Base-by-base conservation (phyloP, 2,329 filamentous ascomycete species). In the Penicillium hordei region DNA sequence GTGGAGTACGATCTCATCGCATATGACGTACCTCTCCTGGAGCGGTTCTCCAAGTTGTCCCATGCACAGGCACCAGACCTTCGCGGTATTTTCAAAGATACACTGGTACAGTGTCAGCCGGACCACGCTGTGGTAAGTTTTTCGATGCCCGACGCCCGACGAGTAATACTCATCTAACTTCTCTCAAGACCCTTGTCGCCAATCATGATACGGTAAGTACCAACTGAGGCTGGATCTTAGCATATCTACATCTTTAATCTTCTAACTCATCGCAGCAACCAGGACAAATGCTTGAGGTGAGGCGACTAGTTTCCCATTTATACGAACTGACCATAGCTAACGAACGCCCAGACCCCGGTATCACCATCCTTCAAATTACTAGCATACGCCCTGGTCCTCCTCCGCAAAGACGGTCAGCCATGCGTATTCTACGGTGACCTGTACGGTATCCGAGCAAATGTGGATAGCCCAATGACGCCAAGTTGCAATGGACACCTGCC, bases 351-450 rank as follows among this genome's bases (percentile, higher is more conserved):
- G 64, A 83, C 85, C 0, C 82, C 83, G 1, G 83, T 91, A 40
- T 81, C 85, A 55, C 78, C 80, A 27, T 87, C 83, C 75, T 89
- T 91, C 77, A 90, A 90, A 71, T 82, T 87, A 0, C 78, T 91
- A 17, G 89, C 88, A 13, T 90, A 91, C 71, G 78, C 87, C 0
- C 79, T 91, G 44, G 90, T 91, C 55, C 82, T 92, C 1, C 83
- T 91, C 27, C 82, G 86, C 13, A 73, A 79, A 49, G 77, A 83
- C 34, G 87, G 87, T 17, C 81, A 85, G 29, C 88, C 88, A 0
- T 89, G 85, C 64, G 76, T 89, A 36, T 91, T 91, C 70, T 90
- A 86, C 68, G 86, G 87, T 25, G 87, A 90, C 67, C 70, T 90
- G 0, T 89, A 88, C 70, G 87, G 87, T 23, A 85, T 86, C 48